Base-by-base conservation (phyloP, 371 early-diverging fungal species). In the Mortierella sp. region DNA sequence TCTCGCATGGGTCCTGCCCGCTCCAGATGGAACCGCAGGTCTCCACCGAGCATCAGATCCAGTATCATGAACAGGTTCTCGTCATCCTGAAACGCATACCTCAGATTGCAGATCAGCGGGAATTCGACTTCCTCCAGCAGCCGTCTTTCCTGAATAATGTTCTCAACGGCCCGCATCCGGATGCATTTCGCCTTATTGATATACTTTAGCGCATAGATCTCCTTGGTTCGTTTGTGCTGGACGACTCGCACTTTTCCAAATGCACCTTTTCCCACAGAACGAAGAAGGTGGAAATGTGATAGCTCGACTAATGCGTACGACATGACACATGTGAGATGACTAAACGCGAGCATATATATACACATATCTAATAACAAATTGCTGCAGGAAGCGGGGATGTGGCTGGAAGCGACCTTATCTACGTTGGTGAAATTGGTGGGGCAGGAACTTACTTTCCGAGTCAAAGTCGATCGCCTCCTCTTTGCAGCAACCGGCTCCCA, bases 31-130 rank as follows among this genome's bases (percentile, higher is more conserved):
- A 90, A 93, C 7, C 93, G 85, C 41, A 97, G 78, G 78, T 97
- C 98, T 11, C 97, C 97, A 53, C 97, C 96, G 15, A 85, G 66
- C 82, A 92, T 93, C 70, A 93, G 58, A 76, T 94, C 94, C n/a
- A 94, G 68, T 9, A 94, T 84, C 87, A 93, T 92, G 59, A 85
- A 90, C 64, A 90, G 52, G 55, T 89, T 83, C 39, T 88, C 85
- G 46, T 84, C 83, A 61, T 90, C 90, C 67, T 89, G 90, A 57
- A 89, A 90, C 5, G 89, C 86, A 52, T 85, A 90, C 23, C 88
- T 80, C 41, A 90, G 53, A 62, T 88, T 87, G 43, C 86, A 85
- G n/a, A 91, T 82, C 51, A 89, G 78, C 4, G 87, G 78, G 56
- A 82, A 84, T 34, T 85, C 79, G 50, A 90, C 81, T 34, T 89